Base-by-base conservation (phyloP, 495 filamentous ascomycete genomes). In the Penicillium paradoxum region DNA sequence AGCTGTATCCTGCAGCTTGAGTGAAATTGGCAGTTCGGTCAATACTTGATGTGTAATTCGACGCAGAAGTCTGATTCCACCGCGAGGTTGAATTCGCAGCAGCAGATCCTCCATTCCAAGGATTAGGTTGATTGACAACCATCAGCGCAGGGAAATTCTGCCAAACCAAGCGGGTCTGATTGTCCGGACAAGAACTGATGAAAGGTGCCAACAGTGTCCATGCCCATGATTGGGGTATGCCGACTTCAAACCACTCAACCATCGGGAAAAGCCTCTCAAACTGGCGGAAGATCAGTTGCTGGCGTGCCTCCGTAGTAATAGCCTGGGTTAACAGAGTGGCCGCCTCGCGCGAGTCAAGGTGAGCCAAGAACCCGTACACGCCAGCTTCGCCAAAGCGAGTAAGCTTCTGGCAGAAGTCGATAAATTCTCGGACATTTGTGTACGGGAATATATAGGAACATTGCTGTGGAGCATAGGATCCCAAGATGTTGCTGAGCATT, bases 251-350 rank as follows among this genome's bases (percentile, higher is more conserved):
- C 87, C 86, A 95, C 3, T 86, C 87, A 0, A 88, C 84, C 86
- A 89, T 90, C 2, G 90, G 88, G 69, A 87, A 88, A 19, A 95
- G 80, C 22, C 89, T 90, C 25, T 83, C 78, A 68, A 95, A 88
- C 57, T 95, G 89, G 19, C 90, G 86, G 79, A 93, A 95, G 51
- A 88, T 86, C 75, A 90, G 78, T 72, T 96, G 88, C 71, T 95
- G 91, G 2, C 90, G 84, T 13, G 88, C 86, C 59, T 95, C 91
- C n/a, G 83, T 86, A 19, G 88, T 80, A 68, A 96, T 87, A 21
- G 83, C 83, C 65, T 89, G 85, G 10, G 87, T 71, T 1, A 95
- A 78, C 17, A 95, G 69, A 58, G 84, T 82, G 0, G 78, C 87
- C 14, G 85, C 85, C 48, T 90, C 84, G 14, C 87, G 83, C 1